Percentiles rank a stretch among this genome's conserved stretches.
Evolutionary conservation across 2,329 filamentous ascomycete genomes (phyloP).

Genomic region (Aspergillus uvarum): DNA sequence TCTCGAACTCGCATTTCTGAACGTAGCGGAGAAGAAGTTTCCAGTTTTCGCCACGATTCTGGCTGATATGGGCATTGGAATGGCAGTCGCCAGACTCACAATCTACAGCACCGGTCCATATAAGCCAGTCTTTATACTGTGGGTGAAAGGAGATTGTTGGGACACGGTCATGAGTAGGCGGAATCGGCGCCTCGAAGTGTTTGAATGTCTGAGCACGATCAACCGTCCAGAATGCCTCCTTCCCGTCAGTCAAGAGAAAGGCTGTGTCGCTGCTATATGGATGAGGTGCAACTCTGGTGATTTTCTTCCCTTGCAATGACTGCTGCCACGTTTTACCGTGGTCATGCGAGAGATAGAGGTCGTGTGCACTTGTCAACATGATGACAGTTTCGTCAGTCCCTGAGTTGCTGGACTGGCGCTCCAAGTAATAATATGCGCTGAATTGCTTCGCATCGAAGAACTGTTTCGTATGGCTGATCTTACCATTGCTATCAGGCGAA

Average conservation of each 20-base stretch:
- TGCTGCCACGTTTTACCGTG: slow-evolving; percentile 85
- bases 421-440: slow-evolving; percentile 69
- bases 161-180: slow-evolving; percentile 49
- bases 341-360: slow-evolving; percentile 74
- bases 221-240: slow-evolving; percentile 74
- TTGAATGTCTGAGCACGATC: slow-evolving; percentile 75
- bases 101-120: slow-evolving; percentile 75
- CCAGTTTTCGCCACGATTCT: slow-evolving; percentile 79
- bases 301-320: slow-evolving; percentile 67
- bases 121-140: slow-evolving; percentile 80
- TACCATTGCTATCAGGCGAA: slow-evolving; percentile 57
- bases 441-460: slow-evolving; percentile 62
- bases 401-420: slow-evolving; percentile 65
- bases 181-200: slow-evolving; percentile 68
- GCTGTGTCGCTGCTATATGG: slow-evolving; percentile 78
- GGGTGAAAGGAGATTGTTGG: slow-evolving; percentile 78
- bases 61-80: slow-evolving; percentile 71
- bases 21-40: slow-evolving; percentile 71
- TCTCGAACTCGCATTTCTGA: slow-evolving; percentile 82
- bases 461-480: slow-evolving; percentile 61
- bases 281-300: slow-evolving; percentile 73
- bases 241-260: slow-evolving; percentile 74
- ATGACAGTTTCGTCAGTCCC: slow-evolving; percentile 72
- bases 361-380: slow-evolving; percentile 57
- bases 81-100: slow-evolving; percentile 69